Base-by-base conservation (phyloP, 202 grass and related monocot species). In the Alloteropsis angusta region DNA sequence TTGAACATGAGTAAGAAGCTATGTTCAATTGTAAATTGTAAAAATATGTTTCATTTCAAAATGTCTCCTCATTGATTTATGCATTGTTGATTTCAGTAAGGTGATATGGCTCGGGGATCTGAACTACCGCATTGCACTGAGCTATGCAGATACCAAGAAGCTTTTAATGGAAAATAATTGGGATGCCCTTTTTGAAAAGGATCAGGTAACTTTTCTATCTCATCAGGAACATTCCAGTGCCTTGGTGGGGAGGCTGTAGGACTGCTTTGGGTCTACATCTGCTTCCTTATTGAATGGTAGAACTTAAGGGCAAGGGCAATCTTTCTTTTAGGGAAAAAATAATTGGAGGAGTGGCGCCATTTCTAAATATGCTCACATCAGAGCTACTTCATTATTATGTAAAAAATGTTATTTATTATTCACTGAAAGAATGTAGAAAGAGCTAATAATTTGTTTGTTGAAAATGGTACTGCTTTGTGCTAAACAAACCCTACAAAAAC, bases 71-170 rank as follows among this genome's bases (percentile, higher is more conserved):
- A 68, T 22, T 56, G 71, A 82, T 60, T 82, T 71, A 82, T 38
- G 32, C 25, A 37, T 23, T 82, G 6, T 71, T 80, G 36, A 32
- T 89, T 76, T 74, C 74, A 98, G 95, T 77, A 85, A 87, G 53
- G 67, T 95, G 44, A 87, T 98, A 87, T 98, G 95, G 95, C 90
- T 98, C 12, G 95, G 95, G 55, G 95, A 98, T 80, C 78, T 98
- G 67, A 98, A 98, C 81, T 98, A 98, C 54, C 88, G 95, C 9
- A 94, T 98, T 74, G 85, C 92, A 70, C 78, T 98, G 75, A 94
- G 89, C 81, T 98, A 98, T 58, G 76, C 83, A 14, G 95, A 98
- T 63, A 92, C 95, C 3, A 92, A 90, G 72, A 93, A 82, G 7
- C 84, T 95, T 87, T 85, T 98, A 48, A 91, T 86, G 37, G 95